Evolutionary conservation across 495 filamentous ascomycete species (phyloP), one percentile per base, ranked within the genome.

Genomic region (Lophiotrema nucula): DNA sequence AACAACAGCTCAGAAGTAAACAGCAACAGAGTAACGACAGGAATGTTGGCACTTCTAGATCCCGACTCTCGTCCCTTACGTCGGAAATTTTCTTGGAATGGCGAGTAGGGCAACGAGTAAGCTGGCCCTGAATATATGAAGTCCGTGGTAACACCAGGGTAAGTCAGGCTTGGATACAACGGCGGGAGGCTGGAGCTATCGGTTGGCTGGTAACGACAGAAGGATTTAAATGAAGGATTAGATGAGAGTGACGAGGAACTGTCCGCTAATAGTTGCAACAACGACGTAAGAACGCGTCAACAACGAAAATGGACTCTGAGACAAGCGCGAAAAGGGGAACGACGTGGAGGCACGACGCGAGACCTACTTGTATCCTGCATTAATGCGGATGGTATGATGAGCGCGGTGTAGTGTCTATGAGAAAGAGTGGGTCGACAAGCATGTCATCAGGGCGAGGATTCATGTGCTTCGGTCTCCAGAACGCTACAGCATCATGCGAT

Each of bases 181-280:
- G 27, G 11, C 15, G 13, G 26, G 18, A 13, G 47, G 35, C 47
- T 10, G 47, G 25, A 21, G 38, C 19, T n/a, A 44, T 15, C 8
- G 27, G 24, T 15, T 24, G 24, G 18, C 24, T n/a, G 15, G n/a
- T 3, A 2, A 16, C 11, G 13, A 23, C 13, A 38, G 21, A 37
- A 19, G 24, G 25, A 45, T 24, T 44, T 35, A 60, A 35, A 51
- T 27, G 16, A 33, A 24, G 24, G 12, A 53, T 47, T 52, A 53
- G 41, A 60, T 60, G 56, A 60, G 27, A 16, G 43, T 8, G 31
- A 8, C 8, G 42, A 53, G 42, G 55, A 52, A 21, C 26, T 51
- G 47, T 52, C 46, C 26, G 16, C 21, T 21, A 53, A 44, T 35
- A 15, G 31, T 35, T 35, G 8, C 15, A 15, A 35, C 31, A 8